phyloP scores from a whole-genome alignment of 2,329 filamentous ascomycete species.

The Epichloe glyceriae region DNA sequence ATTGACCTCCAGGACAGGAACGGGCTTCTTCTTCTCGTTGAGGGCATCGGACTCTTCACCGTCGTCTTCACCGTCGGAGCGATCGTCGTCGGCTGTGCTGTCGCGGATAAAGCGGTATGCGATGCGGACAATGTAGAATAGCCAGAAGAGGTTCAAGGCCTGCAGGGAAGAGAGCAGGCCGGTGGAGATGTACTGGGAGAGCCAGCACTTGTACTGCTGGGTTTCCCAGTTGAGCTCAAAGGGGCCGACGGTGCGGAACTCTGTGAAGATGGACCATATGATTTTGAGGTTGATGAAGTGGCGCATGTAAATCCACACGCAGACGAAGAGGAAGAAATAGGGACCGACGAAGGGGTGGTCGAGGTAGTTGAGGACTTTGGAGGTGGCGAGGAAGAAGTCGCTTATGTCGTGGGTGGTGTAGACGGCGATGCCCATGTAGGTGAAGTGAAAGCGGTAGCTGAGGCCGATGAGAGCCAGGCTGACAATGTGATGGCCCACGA shows the following conservation, averaged over 20 bases:
- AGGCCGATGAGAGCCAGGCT: conserved; percentile 70
- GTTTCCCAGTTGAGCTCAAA: conserved; percentile 66
- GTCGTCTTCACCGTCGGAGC: conserved; percentile 56
- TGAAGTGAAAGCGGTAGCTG: conserved; percentile 94
- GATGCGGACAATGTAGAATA: conserved; percentile 64
- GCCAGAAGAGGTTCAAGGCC: conserved; percentile 69
- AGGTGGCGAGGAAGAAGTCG: conserved; percentile 91
- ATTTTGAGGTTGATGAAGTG: conserved; percentile 75
- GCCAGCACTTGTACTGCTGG: conserved; percentile 62
- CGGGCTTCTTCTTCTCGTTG: conserved; percentile 13
- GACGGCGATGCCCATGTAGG: conserved; percentile 83
- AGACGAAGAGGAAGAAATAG: conserved; percentile 75
- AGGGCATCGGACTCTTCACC: conserved; percentile 34
- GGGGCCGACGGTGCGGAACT: conserved; percentile 62
- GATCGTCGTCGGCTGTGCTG: conserved; percentile 53
- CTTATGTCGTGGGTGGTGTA: conserved; percentile 92
- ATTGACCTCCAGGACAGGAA: conserved; percentile 11
- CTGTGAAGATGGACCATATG: conserved; percentile 60
- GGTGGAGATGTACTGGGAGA: conserved; percentile 56
- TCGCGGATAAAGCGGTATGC: conserved; percentile 56
- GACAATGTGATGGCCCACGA: conserved; percentile 84
- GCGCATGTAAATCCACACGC: conserved; percentile 77
- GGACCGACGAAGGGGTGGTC: conserved; percentile 66
- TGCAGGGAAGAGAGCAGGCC: conserved; percentile 54
- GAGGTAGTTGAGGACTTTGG: conserved; percentile 84